Percentiles rank a stretch among this genome's conserved stretches.
Conservation (phyloP, 768 basidiomycete species). For the Termitomyces sp. region DNA sequence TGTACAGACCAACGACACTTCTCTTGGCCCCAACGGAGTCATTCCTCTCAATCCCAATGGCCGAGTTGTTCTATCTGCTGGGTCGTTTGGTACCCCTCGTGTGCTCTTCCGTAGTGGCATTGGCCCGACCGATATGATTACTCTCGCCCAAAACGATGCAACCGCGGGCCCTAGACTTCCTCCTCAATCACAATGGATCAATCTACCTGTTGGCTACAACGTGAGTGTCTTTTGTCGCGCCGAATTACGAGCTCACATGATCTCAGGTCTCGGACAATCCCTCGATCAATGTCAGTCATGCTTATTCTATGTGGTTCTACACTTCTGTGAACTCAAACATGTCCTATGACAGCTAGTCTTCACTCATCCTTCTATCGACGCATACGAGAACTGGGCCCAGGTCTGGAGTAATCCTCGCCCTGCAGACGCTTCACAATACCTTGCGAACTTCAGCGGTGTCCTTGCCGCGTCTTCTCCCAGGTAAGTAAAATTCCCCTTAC, state of each 20-base stretch:
- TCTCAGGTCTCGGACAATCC: constrained; percentile 55
- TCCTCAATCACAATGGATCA: constrained; percentile 46
- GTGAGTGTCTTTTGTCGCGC: constrained; percentile 21
- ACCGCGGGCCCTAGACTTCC: constrained; percentile 45
- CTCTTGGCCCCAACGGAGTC: constrained; percentile 53
- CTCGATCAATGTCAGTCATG: constrained; percentile 50
- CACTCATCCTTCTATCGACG: constrained; percentile 59
- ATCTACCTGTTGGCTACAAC: constrained; percentile 57
- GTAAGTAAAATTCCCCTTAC: constrained; percentile 22
- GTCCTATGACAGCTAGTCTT: constrained; percentile 45
- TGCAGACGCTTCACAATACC: constrained; percentile 56
- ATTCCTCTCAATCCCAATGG: constrained; percentile 51
- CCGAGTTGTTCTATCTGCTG: constrained; percentile 60
- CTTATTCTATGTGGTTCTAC: background rate
- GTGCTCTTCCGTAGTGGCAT: constrained; percentile 62
- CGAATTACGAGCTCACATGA: background rate
- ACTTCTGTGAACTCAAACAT: background rate
- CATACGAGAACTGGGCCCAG: constrained; percentile 62
- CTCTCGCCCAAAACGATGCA: constrained; percentile 42
- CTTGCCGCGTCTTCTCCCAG: constrained; percentile 55
- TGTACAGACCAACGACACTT: constrained; percentile 58
- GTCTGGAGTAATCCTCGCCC: constrained; percentile 53
- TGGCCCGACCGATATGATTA: constrained; percentile 57
- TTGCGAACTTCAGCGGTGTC: constrained; percentile 48
- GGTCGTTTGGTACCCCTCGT: constrained; percentile 53